These are phyloP conservation scores for Aspergillus sp. DNA, from an alignment of 2,329 filamentous ascomycete genomes.

Conservation along the genomic window DNA sequence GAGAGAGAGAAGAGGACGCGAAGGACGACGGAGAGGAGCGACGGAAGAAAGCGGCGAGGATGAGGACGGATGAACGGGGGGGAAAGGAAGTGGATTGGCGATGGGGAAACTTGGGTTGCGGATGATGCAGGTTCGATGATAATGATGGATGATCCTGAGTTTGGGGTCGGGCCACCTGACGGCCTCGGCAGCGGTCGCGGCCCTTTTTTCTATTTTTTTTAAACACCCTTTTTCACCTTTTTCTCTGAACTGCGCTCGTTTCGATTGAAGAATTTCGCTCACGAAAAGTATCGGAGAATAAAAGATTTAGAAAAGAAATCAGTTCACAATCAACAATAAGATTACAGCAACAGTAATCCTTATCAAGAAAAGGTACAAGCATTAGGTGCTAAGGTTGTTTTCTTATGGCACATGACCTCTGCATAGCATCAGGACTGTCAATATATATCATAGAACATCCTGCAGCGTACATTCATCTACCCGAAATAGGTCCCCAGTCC, in stretches of 20 bases:
- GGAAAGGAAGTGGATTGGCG: conserved; percentile 12
- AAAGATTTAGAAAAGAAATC: background rate
- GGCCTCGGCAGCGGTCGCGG: conserved; percentile 26
- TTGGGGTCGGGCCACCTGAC: conserved; percentile 31
- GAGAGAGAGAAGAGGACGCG: conserved; percentile 12
- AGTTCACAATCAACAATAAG: background rate
- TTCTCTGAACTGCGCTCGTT: background rate
- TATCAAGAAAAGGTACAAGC: too few species aligned
- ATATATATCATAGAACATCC: too few species aligned
- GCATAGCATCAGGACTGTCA: too few species aligned
- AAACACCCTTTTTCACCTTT: conserved; percentile 5
- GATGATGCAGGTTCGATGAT: conserved; percentile 11
- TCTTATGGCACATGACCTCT: too few species aligned
- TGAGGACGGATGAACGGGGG: conserved; percentile 3
- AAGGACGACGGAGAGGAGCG: background rate
- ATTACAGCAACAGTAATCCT: too few species aligned
- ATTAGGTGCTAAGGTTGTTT: too few species aligned
- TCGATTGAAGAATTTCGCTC: background rate
- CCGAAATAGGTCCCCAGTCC: too few species aligned
- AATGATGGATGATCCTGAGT: conserved; percentile 16
- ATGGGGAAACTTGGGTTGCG: conserved; percentile 8
- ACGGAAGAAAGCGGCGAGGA: background rate
- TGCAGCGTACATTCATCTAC: too few species aligned
- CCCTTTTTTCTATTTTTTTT: conserved; percentile 11
- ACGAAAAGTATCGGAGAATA: background rate